phyloP scores from a whole-genome alignment of 371 early-diverging fungal genomes.

The Apophysomyces sp. region DNA sequence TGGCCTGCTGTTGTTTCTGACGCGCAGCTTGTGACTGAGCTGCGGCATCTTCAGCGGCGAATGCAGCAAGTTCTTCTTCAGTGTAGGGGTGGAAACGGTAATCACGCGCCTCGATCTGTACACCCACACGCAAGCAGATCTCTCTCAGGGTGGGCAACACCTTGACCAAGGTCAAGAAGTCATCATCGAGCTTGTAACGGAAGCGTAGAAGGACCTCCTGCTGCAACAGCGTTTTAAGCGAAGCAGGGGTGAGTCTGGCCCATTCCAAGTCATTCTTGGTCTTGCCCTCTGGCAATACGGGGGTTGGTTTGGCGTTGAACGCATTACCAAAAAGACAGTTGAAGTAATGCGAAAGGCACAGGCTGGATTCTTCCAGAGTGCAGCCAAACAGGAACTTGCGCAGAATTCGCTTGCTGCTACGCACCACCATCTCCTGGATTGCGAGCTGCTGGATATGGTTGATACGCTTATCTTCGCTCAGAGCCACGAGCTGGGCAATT shows the following conservation, averaged over 20 bases:
- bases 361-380: conserved; percentile 54
- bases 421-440: conserved; percentile 84
- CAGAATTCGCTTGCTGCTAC: conserved; percentile 82
- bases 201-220: conserved; percentile 70
- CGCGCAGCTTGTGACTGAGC: conserved; percentile 21
- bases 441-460: conserved; percentile 54
- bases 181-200: conserved; percentile 68
- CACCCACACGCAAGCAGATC: conserved; percentile 79
- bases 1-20: conserved; percentile 37
- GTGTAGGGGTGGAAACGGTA: conserved; percentile 62
- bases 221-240: conserved; percentile 54
- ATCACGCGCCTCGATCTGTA: conserved; percentile 77
- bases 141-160: conserved; percentile 79
- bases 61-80: conserved; percentile 42
- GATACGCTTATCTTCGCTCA: conserved; percentile 57
- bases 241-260: conserved; percentile 60
- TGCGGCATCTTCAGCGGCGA: conserved; percentile 38
- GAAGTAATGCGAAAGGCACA: conserved; percentile 78
- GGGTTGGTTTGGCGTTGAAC: conserved; percentile 57
- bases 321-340: conserved; percentile 76
- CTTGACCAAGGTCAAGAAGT: conserved; percentile 49
- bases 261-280: conserved; percentile 43
- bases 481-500: conserved; percentile 60
- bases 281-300: conserved; percentile 28
- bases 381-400: conserved; percentile 63